A percentile compares a stretch with the other conserved stretches of the same genome.
These are phyloP conservation scores for Fusarium guadeloupense DNA, from an alignment of 2,329 filamentous ascomycete genomes.

Conservation along the genomic window DNA sequence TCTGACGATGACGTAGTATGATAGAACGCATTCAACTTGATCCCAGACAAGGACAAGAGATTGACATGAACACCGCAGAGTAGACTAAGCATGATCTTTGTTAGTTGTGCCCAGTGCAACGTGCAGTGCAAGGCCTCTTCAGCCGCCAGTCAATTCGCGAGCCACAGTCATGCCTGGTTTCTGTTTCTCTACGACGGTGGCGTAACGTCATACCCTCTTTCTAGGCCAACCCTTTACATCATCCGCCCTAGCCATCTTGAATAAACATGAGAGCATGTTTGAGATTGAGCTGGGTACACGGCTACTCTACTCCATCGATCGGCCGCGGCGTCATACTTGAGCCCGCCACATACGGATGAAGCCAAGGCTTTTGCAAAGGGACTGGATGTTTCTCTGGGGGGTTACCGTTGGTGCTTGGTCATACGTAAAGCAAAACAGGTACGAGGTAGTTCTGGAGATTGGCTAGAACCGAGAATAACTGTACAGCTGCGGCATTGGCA, in stretches of 20 bases:
- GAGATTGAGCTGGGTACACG: constrained; percentile 1
- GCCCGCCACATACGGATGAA: constrained; percentile 24
- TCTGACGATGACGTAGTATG: constrained; percentile 23
- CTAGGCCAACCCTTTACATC: constrained; percentile 27
- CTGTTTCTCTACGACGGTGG: background rate
- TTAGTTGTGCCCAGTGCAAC: no score
- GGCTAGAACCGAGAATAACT: background rate
- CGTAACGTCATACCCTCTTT: constrained; percentile 28
- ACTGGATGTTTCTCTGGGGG: no score
- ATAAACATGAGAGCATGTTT: background rate
- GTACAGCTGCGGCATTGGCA: no score
- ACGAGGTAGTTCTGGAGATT: background rate
- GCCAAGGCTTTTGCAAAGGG: background rate
- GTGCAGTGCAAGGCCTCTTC: background rate
- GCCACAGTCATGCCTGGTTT: background rate
- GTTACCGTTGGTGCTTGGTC: constrained; percentile 1
- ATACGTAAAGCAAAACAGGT: constrained; percentile 6
- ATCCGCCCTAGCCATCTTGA: constrained; percentile 10
- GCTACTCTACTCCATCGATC: constrained; percentile 12
- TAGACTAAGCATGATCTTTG: no score
- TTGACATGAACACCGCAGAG: background rate
- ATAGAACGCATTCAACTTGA: background rate
- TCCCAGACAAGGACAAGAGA: background rate
- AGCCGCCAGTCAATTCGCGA: background rate
- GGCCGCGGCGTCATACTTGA: constrained; percentile 30